These are phyloP conservation scores for Euphorbia schlechtendalii DNA, from an alignment of 441 rosid genomes.

Conservation along the genomic window DNA sequence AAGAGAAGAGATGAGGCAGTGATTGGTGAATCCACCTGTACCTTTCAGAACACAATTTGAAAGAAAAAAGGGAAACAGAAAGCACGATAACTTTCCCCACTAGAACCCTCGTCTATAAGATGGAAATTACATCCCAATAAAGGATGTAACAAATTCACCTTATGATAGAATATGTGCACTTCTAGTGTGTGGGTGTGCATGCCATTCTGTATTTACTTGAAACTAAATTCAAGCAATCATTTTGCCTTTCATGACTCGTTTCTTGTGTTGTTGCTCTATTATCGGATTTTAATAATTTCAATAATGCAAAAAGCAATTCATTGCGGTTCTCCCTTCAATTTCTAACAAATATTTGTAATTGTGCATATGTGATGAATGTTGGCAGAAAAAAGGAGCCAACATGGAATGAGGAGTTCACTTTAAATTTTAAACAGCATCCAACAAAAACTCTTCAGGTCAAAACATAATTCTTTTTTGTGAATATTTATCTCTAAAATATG, in stretches of 20 bases:
- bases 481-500: conserved; percentile 11
- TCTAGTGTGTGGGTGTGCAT: too few species aligned
- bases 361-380: conserved; percentile 16
- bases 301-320: background rate
- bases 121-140: background rate
- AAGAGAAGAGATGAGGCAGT: background rate
- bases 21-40: background rate
- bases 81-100: background rate
- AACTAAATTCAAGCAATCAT: background rate
- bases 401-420: conserved; percentile 78
- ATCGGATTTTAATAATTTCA: background rate
- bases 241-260: background rate
- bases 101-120: background rate
- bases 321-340: conserved; percentile 14
- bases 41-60: background rate
- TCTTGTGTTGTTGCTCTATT: too few species aligned
- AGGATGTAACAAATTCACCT: too few species aligned
- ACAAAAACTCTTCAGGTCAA: conserved; percentile 68
- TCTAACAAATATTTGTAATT: background rate
- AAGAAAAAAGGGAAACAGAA: background rate
- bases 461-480: conserved; percentile 17
- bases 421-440: conserved; percentile 54
- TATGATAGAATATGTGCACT: too few species aligned
- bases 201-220: background rate
- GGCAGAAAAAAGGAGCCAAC: conserved; percentile 78